phyloP scores from a whole-genome alignment of 331 rosid genomes.

The Spiraea crenata region DNA sequence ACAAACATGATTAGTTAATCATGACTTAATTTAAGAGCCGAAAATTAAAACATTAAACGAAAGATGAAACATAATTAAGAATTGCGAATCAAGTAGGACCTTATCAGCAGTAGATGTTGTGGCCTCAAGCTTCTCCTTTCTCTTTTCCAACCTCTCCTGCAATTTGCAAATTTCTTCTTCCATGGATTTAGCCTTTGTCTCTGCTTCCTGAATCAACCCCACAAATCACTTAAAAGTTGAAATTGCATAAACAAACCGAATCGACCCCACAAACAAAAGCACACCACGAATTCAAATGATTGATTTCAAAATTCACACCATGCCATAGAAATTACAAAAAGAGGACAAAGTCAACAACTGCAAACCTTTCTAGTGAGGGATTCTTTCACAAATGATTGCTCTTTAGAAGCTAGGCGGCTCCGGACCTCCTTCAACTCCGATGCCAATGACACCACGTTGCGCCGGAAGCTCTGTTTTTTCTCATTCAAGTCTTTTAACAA shows the following conservation, averaged over 20 bases:
- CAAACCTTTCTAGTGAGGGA: slow-evolving; percentile 74
- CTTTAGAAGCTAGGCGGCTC: slow-evolving; percentile 73
- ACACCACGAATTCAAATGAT: slow-evolving; percentile 31
- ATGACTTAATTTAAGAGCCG: background rate
- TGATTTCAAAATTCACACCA: slow-evolving; percentile 30
- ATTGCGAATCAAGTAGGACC: slow-evolving; percentile 41
- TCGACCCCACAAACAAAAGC: slow-evolving; percentile 43
- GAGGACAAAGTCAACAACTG: background rate
- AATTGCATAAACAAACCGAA: slow-evolving; percentile 14
- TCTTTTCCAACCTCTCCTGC: slow-evolving; percentile 66
- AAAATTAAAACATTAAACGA: slow-evolving; percentile 12
- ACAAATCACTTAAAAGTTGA: background rate
- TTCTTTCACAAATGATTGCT: slow-evolving; percentile 69
- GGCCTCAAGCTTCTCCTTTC: slow-evolving; percentile 62
- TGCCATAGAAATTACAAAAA: slow-evolving; percentile 26
- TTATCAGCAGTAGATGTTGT: slow-evolving; percentile 64
- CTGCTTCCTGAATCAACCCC: slow-evolving; percentile 62
- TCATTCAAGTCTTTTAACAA: slow-evolving; percentile 79
- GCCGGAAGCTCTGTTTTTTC: slow-evolving; percentile 79
- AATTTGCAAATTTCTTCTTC: slow-evolving; percentile 63
- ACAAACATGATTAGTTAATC: slow-evolving; percentile 19
- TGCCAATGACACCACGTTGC: slow-evolving; percentile 89
- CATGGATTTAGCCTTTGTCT: slow-evolving; percentile 77
- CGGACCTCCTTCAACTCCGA: slow-evolving; percentile 85
- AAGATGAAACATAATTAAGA: background rate